Evolutionary conservation across 345 rosid species (phyloP).

Genomic region (Cardamine resedifolia): DNA sequence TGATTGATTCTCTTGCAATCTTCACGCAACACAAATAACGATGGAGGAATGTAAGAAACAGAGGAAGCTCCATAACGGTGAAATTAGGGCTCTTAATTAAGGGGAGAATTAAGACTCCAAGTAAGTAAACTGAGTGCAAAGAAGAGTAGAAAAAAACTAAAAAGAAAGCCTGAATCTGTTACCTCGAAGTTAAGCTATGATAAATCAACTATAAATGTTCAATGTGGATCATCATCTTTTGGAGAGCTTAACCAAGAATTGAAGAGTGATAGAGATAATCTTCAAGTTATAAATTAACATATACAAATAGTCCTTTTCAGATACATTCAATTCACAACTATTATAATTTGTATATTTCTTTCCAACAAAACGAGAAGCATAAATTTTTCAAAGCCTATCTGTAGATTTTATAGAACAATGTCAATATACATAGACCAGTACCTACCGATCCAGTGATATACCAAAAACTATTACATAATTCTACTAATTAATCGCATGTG

Average conservation of each 20-base stretch:
- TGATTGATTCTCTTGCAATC: not conserved
- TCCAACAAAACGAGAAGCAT: not conserved
- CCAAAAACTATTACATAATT: not conserved
- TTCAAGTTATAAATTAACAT: not conserved
- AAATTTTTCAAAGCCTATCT: not conserved
- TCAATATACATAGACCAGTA: not conserved
- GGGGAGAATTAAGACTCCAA: not conserved
- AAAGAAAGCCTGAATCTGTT: not conserved
- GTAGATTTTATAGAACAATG: not conserved
- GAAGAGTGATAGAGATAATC: not conserved
- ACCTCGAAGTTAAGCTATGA: not conserved
- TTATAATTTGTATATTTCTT: not conserved
- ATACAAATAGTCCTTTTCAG: not conserved
- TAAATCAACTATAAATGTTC: not conserved
- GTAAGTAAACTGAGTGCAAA: not conserved
- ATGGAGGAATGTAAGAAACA: not conserved
- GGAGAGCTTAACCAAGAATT: not conserved
- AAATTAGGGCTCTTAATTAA: not conserved
- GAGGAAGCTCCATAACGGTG: not conserved
- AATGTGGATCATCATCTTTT: not conserved
- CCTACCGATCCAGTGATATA: not conserved
- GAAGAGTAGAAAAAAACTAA: not conserved
- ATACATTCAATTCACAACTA: not conserved
- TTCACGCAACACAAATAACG: no score
- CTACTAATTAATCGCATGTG: not conserved